Evolutionary conservation across 805 yeast species (phyloP).

Genomic region (Ogataea allantospora): DNA sequence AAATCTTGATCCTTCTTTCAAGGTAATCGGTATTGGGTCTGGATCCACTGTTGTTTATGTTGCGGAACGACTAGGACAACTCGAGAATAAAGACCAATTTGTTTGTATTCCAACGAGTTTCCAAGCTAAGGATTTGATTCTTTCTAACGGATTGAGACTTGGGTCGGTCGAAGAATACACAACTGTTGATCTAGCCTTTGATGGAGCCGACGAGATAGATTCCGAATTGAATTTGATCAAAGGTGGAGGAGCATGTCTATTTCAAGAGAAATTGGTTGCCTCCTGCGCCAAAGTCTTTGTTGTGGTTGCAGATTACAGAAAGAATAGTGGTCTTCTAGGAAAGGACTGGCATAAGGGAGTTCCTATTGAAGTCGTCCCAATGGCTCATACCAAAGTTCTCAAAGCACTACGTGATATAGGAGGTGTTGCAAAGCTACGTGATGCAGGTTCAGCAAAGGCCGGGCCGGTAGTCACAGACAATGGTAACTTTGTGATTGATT

Average conservation of each 20-base stretch:
- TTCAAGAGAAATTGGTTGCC: conserved; percentile 96
- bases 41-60: conserved; percentile 95
- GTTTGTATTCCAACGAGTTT: conserved; percentile 94
- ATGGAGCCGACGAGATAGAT: conserved; percentile 98
- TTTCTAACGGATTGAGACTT: conserved; percentile 71
- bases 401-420: conserved; percentile 61
- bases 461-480: conserved; percentile 97
- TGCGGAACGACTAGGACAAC: conserved; percentile 87
- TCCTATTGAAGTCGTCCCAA: conserved; percentile 92
- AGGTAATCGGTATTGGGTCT: conserved; percentile 88
- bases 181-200: conserved; percentile 86
- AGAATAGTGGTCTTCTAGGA: conserved; percentile 72
- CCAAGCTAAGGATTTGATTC: conserved; percentile 83
- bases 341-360: conserved; percentile 83
- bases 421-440: conserved; percentile 66
- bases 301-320: conserved; percentile 92
- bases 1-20: conserved; percentile 66
- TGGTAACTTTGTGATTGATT: conserved; percentile 89
- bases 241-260: conserved; percentile 97
- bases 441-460: conserved; percentile 89
- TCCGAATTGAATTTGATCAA: conserved; percentile 77
- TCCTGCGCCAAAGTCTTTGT: conserved; percentile 70
- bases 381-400: conserved; percentile 72
- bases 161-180: conserved; percentile 84
- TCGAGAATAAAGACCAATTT: conserved; percentile 49